These are phyloP conservation scores for Sugiyamaella pinicola DNA, from an alignment of 1,139 yeast genomes.

Conservation along the genomic window DNA sequence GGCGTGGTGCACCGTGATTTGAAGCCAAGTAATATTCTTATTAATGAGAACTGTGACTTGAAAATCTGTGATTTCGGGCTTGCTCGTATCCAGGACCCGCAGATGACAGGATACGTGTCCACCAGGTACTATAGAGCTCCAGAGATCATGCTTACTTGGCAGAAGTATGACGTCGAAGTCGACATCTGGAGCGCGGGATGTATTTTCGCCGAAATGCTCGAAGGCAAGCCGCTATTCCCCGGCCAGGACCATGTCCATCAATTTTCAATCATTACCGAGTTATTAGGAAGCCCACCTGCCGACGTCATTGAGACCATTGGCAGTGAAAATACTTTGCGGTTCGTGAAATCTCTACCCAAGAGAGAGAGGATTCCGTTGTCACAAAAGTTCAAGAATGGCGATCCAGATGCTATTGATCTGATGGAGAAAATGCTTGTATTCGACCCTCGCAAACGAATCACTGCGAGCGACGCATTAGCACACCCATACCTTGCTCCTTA, in stretches of 20 bases:
- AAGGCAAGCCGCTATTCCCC: conserved; percentile 97
- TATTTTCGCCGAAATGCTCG: conserved; percentile 97
- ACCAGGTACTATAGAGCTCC: conserved; percentile 98
- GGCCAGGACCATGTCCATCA: conserved; percentile 99
- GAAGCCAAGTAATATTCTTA: conserved; percentile 88
- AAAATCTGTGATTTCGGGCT: conserved; percentile 97
- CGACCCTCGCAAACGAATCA: conserved; percentile 91
- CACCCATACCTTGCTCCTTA: conserved; percentile 97
- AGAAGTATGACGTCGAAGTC: conserved; percentile 96
- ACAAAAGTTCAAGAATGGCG: conserved; percentile 82
- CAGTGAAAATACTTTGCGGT: conserved; percentile 89
- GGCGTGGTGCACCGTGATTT: conserved; percentile 96
- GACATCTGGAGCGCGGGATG: conserved; percentile 99
- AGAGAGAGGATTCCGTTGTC: conserved; percentile 87
- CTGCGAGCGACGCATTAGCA: conserved; percentile 85
- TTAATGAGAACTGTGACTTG: conserved; percentile 93
- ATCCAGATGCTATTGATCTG: conserved; percentile 86
- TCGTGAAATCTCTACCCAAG: conserved; percentile 91
- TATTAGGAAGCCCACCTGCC: conserved; percentile 93
- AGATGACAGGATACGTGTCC: conserved; percentile 98
- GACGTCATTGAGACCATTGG: conserved; percentile 96
- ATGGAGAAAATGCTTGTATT: conserved; percentile 88
- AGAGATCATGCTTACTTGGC: conserved; percentile 99
- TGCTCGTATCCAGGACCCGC: conserved; percentile 97
- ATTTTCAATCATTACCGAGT: conserved; percentile 92